phyloP scores from a whole-genome alignment of 192 early-diverging fungal genomes.

The Geranomyces michiganensis region DNA sequence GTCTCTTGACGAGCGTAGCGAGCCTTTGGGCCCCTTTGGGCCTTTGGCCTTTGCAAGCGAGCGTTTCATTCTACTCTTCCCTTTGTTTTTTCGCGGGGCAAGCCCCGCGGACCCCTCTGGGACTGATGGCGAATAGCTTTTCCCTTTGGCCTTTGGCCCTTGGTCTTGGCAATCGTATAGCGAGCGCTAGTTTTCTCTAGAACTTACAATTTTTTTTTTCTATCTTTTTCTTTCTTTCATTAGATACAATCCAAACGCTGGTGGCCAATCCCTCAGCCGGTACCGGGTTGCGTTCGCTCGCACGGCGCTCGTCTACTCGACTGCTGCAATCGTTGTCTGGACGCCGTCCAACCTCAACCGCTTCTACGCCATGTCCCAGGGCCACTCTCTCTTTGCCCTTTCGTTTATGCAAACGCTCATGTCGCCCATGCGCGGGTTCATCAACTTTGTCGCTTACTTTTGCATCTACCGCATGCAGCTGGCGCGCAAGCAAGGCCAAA shows the following conservation, averaged over 20 bases:
- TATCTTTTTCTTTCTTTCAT: not conserved
- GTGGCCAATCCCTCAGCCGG: not conserved
- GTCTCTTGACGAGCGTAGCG: too few relatives aligned
- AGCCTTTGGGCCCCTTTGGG: too few relatives aligned
- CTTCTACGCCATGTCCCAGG: conserved; percentile 9
- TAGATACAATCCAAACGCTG: not conserved
- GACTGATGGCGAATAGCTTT: too few relatives aligned
- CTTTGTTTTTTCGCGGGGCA: too few relatives aligned
- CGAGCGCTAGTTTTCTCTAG: too few relatives aligned
- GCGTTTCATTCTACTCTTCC: too few relatives aligned
- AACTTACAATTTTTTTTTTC: too few relatives aligned
- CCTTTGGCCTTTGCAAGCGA: too few relatives aligned
- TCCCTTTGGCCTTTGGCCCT: too few relatives aligned
- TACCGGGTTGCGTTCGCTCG: conserved; percentile 15
- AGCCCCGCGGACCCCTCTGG: too few relatives aligned
- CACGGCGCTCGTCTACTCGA: conserved; percentile 25
- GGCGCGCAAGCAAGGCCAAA: not conserved
- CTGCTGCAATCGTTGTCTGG: conserved; percentile 34
- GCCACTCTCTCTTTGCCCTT: conserved; percentile 19
- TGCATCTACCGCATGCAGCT: conserved; percentile 19
- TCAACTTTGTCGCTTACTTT: conserved; percentile 31
- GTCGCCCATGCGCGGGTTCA: conserved; percentile 32
- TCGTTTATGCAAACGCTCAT: conserved; percentile 24
- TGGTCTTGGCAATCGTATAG: too few relatives aligned
- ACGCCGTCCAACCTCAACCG: conserved; percentile 36